These are phyloP conservation scores for Geotrichum carabidarum DNA, from an alignment of 1,139 yeast species.

Conservation along the genomic window DNA sequence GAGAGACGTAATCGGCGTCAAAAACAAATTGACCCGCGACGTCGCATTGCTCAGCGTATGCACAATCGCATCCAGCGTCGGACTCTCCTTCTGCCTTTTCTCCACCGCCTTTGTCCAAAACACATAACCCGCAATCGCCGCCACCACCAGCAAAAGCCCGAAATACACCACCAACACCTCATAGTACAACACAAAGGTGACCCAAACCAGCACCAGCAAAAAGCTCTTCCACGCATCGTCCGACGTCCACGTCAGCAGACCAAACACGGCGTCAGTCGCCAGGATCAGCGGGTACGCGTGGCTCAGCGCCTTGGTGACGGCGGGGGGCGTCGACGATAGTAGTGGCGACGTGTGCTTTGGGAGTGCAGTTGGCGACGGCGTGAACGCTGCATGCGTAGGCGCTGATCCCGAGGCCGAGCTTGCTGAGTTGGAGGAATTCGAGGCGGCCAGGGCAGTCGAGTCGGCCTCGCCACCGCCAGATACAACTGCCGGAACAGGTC, in stretches of 20 bases:
- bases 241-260: slow-evolving; percentile 85
- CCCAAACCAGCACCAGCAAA: slow-evolving; percentile 53
- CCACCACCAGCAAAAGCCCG: slow-evolving; percentile 75
- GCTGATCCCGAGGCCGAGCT: not conserved
- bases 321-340: slow-evolving; percentile 67
- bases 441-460: not conserved
- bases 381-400: slow-evolving; percentile 30
- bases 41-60: slow-evolving; percentile 71
- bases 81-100: slow-evolving; percentile 55
- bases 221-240: slow-evolving; percentile 77
- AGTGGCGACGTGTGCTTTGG: slow-evolving; percentile 39
- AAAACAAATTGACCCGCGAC: slow-evolving; percentile 66
- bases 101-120: slow-evolving; percentile 38
- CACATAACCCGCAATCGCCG: slow-evolving; percentile 61
- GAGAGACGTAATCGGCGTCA: slow-evolving; percentile 72
- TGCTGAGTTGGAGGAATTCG: not conserved
- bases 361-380: slow-evolving; percentile 32
- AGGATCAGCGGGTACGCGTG: slow-evolving; percentile 79
- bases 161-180: slow-evolving; percentile 67
- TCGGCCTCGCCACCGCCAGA: not conserved
- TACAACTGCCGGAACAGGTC: not conserved
- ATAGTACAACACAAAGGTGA: slow-evolving; percentile 63
- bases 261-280: slow-evolving; percentile 60
- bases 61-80: slow-evolving; percentile 84
- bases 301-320: slow-evolving; percentile 76